Conservation (phyloP, 768 basidiomycete species). For the Kwoniella shandongensis region DNA sequence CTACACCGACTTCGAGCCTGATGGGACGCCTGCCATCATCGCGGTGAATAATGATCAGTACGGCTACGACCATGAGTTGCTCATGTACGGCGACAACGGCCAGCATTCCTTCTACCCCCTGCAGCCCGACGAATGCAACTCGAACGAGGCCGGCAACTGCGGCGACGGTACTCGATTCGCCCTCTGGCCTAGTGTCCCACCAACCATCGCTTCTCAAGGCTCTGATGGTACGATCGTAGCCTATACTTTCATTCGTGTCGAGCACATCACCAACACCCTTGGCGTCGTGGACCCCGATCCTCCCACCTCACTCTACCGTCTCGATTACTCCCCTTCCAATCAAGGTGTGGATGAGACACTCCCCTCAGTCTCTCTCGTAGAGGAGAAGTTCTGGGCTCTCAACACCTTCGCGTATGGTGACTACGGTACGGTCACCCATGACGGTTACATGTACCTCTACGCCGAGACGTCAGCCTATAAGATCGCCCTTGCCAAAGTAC, state of each 20-base stretch:
- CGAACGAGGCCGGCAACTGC: not conserved
- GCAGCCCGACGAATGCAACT: not conserved
- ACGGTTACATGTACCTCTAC: conserved; percentile 11
- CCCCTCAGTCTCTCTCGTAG: conserved; percentile 3
- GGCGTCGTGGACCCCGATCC: conserved; percentile 3
- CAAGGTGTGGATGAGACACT: not conserved
- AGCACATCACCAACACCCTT: conserved; percentile 11
- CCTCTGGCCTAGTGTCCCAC: not conserved
- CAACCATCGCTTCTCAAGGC: not conserved
- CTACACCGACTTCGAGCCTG: not conserved
- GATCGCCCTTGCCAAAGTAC: conserved; percentile 5
- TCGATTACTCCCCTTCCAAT: not conserved
- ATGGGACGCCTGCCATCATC: not conserved
- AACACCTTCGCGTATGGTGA: conserved; percentile 8
- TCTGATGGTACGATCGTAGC: conserved; percentile 4
- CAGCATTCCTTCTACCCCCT: not conserved
- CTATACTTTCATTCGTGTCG: conserved; percentile 13
- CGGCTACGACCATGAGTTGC: not conserved
- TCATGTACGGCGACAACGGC: not conserved
- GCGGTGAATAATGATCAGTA: not conserved
- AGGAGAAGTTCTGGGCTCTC: conserved; percentile 6
- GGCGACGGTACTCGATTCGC: not conserved
- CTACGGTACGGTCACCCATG: conserved; percentile 3
- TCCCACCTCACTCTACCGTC: conserved; percentile 7
- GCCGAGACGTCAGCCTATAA: not conserved